A percentile compares a stretch with the other conserved stretches of the same genome.
Evolutionary conservation across 805 yeast species (phyloP).

Genomic region (Candida ovalis): DNA sequence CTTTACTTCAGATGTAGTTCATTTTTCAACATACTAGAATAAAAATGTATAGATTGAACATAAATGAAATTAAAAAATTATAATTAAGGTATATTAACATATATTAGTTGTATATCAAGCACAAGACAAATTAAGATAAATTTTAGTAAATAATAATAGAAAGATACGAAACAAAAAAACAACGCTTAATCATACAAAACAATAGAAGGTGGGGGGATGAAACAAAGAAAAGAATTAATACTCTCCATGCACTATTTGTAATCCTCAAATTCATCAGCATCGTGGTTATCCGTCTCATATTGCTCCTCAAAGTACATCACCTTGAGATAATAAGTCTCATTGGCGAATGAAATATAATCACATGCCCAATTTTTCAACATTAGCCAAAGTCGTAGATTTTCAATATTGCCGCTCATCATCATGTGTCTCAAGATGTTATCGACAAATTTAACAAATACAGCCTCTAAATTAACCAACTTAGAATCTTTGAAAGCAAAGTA

Average conservation of each 20-base stretch:
- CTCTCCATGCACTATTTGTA: background rate
- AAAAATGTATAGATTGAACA: background rate
- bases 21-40: constrained; percentile 8
- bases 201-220: too few relatives aligned
- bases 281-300: constrained; percentile 4
- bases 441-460: background rate
- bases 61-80: too few relatives aligned
- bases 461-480: constrained; percentile 1
- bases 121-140: too few relatives aligned
- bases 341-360: constrained; percentile 9
- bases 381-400: constrained; percentile 10
- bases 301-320: constrained; percentile 6
- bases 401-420: background rate
- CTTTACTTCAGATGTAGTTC: constrained; percentile 18
- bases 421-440: constrained; percentile 1
- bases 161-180: background rate
- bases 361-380: constrained; percentile 7
- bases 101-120: too few relatives aligned
- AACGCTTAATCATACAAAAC: background rate
- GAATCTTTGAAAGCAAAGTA: constrained; percentile 2
- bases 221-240: background rate
- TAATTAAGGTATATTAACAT: too few relatives aligned
- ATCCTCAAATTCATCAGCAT: background rate
- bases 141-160: too few relatives aligned
- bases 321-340: constrained; percentile 7